Percentiles rank a stretch among this genome's conserved stretches.
Conservation (phyloP, 345 rosid species). For the Draba incana region DNA sequence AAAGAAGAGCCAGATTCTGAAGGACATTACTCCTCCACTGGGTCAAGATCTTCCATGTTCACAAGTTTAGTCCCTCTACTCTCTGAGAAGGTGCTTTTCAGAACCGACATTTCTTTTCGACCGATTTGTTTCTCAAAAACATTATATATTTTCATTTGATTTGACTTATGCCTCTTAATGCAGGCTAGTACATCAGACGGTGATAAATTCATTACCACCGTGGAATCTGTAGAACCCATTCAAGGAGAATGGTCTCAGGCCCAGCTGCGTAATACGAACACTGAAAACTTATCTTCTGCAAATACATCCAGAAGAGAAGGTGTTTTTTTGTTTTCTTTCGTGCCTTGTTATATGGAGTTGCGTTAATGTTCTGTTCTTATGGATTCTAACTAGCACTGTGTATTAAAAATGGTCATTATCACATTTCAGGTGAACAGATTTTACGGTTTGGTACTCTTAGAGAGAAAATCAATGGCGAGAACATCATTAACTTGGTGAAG, state of each 20-base stretch:
- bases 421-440: constrained; percentile 51
- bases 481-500: constrained; percentile 41
- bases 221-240: constrained; percentile 22
- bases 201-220: constrained; percentile 39
- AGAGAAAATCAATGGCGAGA: constrained; percentile 52
- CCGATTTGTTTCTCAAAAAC: constrained; percentile 12
- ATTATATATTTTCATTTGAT: too few species aligned
- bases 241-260: constrained; percentile 27
- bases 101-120: background rate
- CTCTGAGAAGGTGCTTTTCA: constrained; percentile 61
- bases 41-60: constrained; percentile 47
- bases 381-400: background rate
- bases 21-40: constrained; percentile 55
- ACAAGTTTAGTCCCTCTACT: constrained; percentile 51
- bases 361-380: constrained; percentile 5
- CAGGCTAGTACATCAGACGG: constrained; percentile 41
- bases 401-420: constrained; percentile 12
- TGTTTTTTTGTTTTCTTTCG: constrained; percentile 3
- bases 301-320: constrained; percentile 22
- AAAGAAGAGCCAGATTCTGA: constrained; percentile 65
- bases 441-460: constrained; percentile 50
- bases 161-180: constrained; percentile 5
- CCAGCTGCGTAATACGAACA: constrained; percentile 9
- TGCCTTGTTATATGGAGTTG: constrained; percentile 41
- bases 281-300: constrained; percentile 4